Conservation (phyloP, 306 rosid species). For the Trifolium fragiferum region DNA sequence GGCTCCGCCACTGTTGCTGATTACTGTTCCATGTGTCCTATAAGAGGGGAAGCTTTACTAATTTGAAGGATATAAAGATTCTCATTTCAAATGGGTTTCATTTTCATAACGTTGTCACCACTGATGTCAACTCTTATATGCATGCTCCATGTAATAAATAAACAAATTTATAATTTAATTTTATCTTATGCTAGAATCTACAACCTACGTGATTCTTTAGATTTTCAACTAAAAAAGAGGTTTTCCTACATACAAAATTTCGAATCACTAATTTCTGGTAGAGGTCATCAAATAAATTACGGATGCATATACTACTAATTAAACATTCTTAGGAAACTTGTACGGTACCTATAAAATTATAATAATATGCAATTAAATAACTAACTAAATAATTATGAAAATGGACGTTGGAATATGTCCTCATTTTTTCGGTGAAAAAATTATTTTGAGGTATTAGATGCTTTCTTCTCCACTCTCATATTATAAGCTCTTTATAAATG, state of each 20-base stretch:
- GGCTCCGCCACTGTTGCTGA: too few relatives aligned
- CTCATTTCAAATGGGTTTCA: conserved; percentile 43
- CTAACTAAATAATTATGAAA: neutral
- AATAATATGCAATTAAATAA: conserved; percentile 30
- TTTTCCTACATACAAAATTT: conserved; percentile 36
- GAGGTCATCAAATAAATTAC: conserved; percentile 33
- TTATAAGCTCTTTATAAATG: conserved; percentile 35
- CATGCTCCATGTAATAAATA: conserved; percentile 36
- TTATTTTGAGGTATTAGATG: conserved; percentile 54
- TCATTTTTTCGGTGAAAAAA: conserved; percentile 27
- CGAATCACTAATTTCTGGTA: conserved; percentile 31
- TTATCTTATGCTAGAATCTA: conserved; percentile 35
- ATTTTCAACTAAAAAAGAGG: neutral
- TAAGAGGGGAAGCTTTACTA: neutral
- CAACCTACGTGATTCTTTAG: conserved; percentile 41
- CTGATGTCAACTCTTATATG: conserved; percentile 53
- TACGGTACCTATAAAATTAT: conserved; percentile 31
- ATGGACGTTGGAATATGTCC: conserved; percentile 51
- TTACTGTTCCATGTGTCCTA: neutral
- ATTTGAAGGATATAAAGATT: conserved; percentile 9
- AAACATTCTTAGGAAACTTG: conserved; percentile 40
- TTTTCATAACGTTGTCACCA: conserved; percentile 31
- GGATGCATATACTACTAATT: conserved; percentile 5
- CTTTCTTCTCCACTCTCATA: conserved; percentile 46
- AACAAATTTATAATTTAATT: conserved; percentile 23